Base-by-base conservation (phyloP, 2,329 filamentous ascomycete genomes). In the Talaromyces rugulosus region DNA sequence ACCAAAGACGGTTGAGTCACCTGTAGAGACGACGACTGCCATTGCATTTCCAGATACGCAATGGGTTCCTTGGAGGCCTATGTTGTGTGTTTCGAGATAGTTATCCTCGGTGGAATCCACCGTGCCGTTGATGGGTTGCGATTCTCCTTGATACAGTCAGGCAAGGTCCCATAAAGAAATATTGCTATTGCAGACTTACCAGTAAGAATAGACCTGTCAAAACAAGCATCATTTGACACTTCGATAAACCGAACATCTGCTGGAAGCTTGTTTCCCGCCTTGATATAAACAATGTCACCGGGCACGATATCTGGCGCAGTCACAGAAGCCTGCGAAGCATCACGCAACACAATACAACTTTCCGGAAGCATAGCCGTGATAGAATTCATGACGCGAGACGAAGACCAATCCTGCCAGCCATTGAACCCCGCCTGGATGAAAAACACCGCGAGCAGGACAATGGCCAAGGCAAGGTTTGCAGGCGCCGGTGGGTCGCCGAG, bases 361-460 rank as follows among this genome's bases (percentile, higher is more conserved):
- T 91, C 89, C 0, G 90, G 90, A n/a, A 93, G 80, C 89, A 93
- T 90, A 18, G 84, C 88, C 55, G 87, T 90, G 71, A 93, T 93
- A 0, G 88, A 91, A 18, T 86, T 85, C 90, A 93, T 93, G 60
- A 92, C 89, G 5, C 87, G 80, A 1, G 85, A 89, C 0, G 88
- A 89, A 2, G 89, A 91, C 85, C 89, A 93, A 71, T 93, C 90
- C 69, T 88, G 86, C 80, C 83, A 89, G 69, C 84, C 83, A 69
- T 87, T 87, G 76, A 92, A 92, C 2, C 79, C 83, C 64, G 88
- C 89, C 68, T 89, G 86, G 47, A 89, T 84, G 65, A 87, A 75
- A 69, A 88, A 93, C 7, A 93, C 89, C 5, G 85, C 83, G 1
- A 88, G 72, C 5, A 93, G 77, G 2, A 93, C 89, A 68, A 91